Conservation (phyloP, 2,329 filamentous ascomycete species). For the Sporothrix globosa region DNA sequence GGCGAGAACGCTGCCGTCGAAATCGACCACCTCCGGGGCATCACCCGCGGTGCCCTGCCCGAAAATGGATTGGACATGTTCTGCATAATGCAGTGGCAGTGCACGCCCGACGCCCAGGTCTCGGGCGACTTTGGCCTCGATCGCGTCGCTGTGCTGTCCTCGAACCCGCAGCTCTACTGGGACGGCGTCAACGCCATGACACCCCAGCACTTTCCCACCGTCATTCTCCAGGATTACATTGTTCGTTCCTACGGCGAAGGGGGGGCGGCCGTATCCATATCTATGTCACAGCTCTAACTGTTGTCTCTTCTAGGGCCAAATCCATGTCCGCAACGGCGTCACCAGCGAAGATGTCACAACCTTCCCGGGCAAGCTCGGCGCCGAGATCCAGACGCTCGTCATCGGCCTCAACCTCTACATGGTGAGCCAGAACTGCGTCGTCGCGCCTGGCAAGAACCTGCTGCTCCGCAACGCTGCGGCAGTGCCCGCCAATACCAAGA, state of each 20-base stretch:
- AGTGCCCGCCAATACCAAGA: not conserved
- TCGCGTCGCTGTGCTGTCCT: not conserved
- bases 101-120: not conserved
- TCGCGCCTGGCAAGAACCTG: not conserved
- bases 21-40: not conserved
- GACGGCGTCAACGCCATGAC: not conserved
- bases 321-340: not conserved
- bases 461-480: no score
- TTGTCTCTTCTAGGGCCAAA: not conserved
- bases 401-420: not conserved
- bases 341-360: not conserved
- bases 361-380: not conserved
- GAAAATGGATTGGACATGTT: not conserved
- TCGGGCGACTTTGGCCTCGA: not conserved
- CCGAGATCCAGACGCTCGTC: not conserved
- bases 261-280: not conserved
- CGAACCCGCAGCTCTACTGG: not conserved
- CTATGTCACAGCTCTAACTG: not conserved
- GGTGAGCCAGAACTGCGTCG: not conserved
- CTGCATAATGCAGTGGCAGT: not conserved
- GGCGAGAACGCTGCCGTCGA: not conserved
- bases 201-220: not conserved
- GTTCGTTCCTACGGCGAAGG: no score
- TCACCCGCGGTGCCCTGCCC: not conserved
- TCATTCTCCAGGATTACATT: slow-evolving; percentile 2